Conservation (phyloP, 2,329 filamentous ascomycete species). For the Diaporthe citriasiana region DNA sequence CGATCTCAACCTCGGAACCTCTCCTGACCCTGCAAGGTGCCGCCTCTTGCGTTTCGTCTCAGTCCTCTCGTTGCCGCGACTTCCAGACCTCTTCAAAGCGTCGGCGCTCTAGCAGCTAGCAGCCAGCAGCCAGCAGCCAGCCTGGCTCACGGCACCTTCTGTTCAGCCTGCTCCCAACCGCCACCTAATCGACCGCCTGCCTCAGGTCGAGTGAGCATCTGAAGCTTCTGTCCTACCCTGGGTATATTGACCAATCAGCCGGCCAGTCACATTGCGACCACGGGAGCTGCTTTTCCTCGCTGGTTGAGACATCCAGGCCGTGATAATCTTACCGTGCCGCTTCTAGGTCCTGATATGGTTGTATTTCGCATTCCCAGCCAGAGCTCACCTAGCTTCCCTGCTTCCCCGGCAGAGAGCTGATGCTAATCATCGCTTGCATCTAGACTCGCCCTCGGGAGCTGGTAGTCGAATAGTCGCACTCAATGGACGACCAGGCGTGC, state of each 20-base stretch:
- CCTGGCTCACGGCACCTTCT: too few relatives aligned
- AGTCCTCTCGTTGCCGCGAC: conserved; percentile 17
- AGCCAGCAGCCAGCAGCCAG: too few relatives aligned
- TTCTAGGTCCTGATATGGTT: background rate
- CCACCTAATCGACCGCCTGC: background rate
- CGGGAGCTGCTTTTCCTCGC: conserved; percentile 1
- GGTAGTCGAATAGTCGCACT: background rate
- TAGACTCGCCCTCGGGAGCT: background rate
- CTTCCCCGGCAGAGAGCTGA: background rate
- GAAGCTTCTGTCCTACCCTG: background rate
- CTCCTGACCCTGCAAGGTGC: conserved; percentile 24
- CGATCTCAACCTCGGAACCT: conserved; percentile 33
- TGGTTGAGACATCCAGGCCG: conserved; percentile 9
- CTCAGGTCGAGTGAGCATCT: background rate
- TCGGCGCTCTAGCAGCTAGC: too few relatives aligned
- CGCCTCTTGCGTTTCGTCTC: conserved; percentile 23
- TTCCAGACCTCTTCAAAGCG: conserved; percentile 1
- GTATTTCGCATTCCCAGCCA: background rate
- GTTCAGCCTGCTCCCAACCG: background rate
- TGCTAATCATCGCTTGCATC: background rate
- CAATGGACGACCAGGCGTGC: too few relatives aligned
- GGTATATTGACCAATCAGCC: too few relatives aligned
- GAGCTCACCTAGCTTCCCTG: background rate
- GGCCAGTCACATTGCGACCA: too few relatives aligned
- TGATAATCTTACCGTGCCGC: background rate